These are phyloP conservation scores for Staphylotrichum tortipilum DNA, from an alignment of 495 filamentous ascomycete genomes.

Conservation along the genomic window DNA sequence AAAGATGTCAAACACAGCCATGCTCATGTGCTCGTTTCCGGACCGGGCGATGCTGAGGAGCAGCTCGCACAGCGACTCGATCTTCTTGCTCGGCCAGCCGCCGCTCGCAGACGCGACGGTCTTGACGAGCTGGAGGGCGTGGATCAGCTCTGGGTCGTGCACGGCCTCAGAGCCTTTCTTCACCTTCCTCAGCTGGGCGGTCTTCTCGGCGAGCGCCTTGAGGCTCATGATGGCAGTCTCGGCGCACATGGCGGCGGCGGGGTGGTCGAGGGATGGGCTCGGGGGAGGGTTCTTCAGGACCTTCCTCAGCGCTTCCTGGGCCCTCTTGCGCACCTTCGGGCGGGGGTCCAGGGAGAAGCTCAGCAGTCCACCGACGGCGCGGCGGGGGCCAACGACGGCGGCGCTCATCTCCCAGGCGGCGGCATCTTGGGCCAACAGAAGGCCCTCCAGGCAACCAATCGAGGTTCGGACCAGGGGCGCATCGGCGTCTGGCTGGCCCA, in stretches of 20 bases:
- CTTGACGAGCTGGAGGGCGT: slow-evolving; percentile 84
- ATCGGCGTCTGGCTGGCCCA: slow-evolving; percentile 73
- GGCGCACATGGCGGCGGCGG: slow-evolving; percentile 90
- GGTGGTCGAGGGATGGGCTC: slow-evolving; percentile 85
- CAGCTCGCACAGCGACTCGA: slow-evolving; percentile 81
- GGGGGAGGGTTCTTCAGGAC: slow-evolving; percentile 77
- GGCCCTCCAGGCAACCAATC: slow-evolving; percentile 85
- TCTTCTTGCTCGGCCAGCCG: slow-evolving; percentile 95
- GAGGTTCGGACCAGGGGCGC: slow-evolving; percentile 78
- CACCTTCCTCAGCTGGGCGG: slow-evolving; percentile 54
- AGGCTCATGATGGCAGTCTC: slow-evolving; percentile 74
- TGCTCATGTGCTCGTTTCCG: slow-evolving; percentile 88
- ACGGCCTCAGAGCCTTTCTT: slow-evolving; percentile 51
- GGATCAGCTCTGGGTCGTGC: slow-evolving; percentile 77
- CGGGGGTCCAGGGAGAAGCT: slow-evolving; percentile 75
- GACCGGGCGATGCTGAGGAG: slow-evolving; percentile 79
- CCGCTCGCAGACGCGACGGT: slow-evolving; percentile 74
- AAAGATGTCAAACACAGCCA: slow-evolving; percentile 93
- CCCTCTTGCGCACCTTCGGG: slow-evolving; percentile 90
- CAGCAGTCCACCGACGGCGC: slow-evolving; percentile 80
- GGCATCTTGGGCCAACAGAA: slow-evolving; percentile 80
- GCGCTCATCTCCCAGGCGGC: slow-evolving; percentile 78
- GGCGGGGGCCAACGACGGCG: slow-evolving; percentile 75
- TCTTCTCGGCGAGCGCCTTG: slow-evolving; percentile 53
- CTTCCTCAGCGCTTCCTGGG: slow-evolving; percentile 78